A percentile compares a stretch with the other conserved stretches of the same genome.
Evolutionary conservation across 345 rosid species (phyloP).

Genomic region (Pugionium cornutum): DNA sequence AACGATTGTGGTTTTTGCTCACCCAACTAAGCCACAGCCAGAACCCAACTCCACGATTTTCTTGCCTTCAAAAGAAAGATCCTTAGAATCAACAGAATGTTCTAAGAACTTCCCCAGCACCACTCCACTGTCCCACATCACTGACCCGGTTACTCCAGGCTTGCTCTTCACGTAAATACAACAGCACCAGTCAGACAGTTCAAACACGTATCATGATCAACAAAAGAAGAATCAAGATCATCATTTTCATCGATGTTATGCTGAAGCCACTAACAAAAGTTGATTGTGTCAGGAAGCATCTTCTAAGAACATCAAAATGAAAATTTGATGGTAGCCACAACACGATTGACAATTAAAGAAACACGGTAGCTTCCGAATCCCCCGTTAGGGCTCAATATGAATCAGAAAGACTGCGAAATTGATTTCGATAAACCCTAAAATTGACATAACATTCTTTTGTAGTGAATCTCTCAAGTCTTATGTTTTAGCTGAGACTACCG

Average conservation of each 20-base stretch:
- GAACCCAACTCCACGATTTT: constrained; percentile 84
- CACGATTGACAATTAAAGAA: neutral
- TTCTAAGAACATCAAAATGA: neutral
- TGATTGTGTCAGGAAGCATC: neutral
- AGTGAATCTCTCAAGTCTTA: neutral
- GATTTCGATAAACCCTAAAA: neutral
- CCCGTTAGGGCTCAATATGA: neutral
- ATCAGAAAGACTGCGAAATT: neutral
- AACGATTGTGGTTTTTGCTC: constrained; percentile 23
- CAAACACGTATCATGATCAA: neutral
- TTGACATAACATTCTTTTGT: neutral
- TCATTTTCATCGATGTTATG: constrained; percentile 5
- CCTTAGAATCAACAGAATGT: constrained; percentile 74
- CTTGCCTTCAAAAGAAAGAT: constrained; percentile 71
- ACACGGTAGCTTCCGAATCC: neutral
- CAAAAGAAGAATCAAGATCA: constrained; percentile 2
- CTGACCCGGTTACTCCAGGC: constrained; percentile 91
- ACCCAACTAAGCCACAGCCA: constrained; percentile 98
- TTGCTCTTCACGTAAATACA: constrained; percentile 45
- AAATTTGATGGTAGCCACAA: neutral
- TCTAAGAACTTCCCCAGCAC: constrained; percentile 87
- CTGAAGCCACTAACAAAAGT: neutral
- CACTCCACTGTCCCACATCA: constrained; percentile 95
- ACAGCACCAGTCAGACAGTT: constrained; percentile 15
- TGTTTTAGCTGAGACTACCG: neutral